phyloP scores from a whole-genome alignment of 768 basidiomycete species.

The Trichaptum fuscoviolaceum region DNA sequence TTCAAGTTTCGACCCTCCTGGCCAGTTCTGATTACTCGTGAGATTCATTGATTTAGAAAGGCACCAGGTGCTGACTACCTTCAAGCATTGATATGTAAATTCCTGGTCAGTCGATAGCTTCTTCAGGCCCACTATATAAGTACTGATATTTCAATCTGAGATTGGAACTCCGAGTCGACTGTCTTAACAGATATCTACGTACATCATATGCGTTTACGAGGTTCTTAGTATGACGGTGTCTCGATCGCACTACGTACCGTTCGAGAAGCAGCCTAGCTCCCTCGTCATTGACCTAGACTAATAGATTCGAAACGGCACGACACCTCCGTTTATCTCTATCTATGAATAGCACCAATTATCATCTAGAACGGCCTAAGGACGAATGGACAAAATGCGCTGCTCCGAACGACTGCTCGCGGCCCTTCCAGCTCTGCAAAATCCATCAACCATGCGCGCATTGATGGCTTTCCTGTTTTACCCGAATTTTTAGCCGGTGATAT shows the following conservation, averaged over 20 bases:
- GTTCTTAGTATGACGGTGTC: not conserved
- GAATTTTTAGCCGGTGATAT: not conserved
- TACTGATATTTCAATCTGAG: too few relatives aligned
- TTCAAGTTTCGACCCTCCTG: not conserved
- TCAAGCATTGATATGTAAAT: too few relatives aligned
- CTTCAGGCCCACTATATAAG: too few relatives aligned
- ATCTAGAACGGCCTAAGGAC: not conserved
- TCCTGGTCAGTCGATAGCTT: too few relatives aligned
- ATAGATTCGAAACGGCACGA: not conserved
- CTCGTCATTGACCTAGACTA: not conserved
- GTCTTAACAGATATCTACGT: too few relatives aligned
- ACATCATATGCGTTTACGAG: too few relatives aligned
- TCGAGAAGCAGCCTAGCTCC: not conserved
- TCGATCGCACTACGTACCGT: not conserved
- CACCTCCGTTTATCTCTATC: not conserved
- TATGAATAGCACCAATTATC: not conserved
- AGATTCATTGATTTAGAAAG: too few relatives aligned
- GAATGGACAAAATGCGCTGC: not conserved
- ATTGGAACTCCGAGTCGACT: too few relatives aligned
- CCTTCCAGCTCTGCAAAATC: not conserved
- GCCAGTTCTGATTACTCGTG: too few relatives aligned
- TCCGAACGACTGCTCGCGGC: not conserved
- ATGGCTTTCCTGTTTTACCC: not conserved
- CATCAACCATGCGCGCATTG: not conserved
- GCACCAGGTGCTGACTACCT: too few relatives aligned